A percentile compares a stretch with the other conserved stretches of the same genome.
phyloP scores from a whole-genome alignment of 257 asterid genomes.

The Forsythia viridissima region DNA sequence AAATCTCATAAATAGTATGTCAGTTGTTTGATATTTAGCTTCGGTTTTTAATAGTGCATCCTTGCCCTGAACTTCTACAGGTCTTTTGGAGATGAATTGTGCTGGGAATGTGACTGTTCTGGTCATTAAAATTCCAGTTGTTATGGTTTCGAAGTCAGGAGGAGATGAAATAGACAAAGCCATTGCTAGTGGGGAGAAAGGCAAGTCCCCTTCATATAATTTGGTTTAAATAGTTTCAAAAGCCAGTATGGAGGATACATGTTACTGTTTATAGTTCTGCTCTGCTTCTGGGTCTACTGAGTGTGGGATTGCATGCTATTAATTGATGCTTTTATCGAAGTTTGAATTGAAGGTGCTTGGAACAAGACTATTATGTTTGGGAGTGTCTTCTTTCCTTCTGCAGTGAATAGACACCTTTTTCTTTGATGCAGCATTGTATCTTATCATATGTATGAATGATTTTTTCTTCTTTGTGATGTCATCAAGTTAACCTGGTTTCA shows the following conservation, averaged over 20 bases:
- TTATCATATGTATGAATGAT: background rate
- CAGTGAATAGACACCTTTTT: background rate
- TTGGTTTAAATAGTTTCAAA: slow-evolving; percentile 19
- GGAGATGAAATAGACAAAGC: slow-evolving; percentile 70
- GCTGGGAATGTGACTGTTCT: slow-evolving; percentile 50
- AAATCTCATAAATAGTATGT: slow-evolving; percentile 12
- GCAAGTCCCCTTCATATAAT: slow-evolving; percentile 38
- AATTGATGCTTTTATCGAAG: background rate
- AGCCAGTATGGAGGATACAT: slow-evolving; percentile 8
- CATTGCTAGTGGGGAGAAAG: slow-evolving; percentile 53
- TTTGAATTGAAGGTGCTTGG: slow-evolving; percentile 8
- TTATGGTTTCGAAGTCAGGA: slow-evolving; percentile 69
- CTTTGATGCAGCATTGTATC: background rate
- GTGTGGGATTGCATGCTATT: background rate
- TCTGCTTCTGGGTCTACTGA: background rate
- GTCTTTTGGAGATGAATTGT: slow-evolving; percentile 83
- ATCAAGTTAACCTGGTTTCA: slow-evolving; percentile 2
- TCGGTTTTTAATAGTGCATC: slow-evolving; percentile 21
- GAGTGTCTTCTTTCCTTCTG: slow-evolving; percentile 3
- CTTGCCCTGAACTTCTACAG: slow-evolving; percentile 49
- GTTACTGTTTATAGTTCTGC: slow-evolving; percentile 15
- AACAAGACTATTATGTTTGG: slow-evolving; percentile 13
- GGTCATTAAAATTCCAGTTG: slow-evolving; percentile 73
- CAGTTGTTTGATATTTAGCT: slow-evolving; percentile 14
- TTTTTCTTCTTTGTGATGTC: slow-evolving; percentile 12